Conservation (phyloP, 495 filamentous ascomycete genomes). For the Tuber magnatum region DNA sequence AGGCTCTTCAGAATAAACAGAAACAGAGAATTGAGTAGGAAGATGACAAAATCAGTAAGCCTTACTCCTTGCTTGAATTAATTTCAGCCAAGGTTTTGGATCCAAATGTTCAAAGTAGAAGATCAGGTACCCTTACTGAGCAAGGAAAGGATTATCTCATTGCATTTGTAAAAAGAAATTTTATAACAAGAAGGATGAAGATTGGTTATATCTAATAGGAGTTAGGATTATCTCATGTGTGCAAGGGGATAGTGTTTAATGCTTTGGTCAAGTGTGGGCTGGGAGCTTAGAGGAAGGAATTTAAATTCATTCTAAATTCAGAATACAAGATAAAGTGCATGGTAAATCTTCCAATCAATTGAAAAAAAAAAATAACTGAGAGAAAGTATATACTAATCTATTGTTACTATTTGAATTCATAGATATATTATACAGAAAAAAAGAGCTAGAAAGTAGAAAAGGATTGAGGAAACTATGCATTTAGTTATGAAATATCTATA, state of each 20-base stretch:
- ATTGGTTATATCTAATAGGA: not conserved
- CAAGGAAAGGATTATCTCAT: not conserved
- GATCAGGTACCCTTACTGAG: not conserved
- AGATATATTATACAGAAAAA: no score
- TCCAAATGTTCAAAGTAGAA: not conserved
- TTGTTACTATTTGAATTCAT: no score
- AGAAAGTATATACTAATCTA: no score
- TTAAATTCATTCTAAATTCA: constrained; percentile 7
- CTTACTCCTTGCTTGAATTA: not conserved
- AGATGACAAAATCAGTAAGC: no score
- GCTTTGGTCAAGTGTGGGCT: not conserved
- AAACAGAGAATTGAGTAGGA: no score
- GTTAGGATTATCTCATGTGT: not conserved
- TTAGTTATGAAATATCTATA: no score
- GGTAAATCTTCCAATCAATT: no score
- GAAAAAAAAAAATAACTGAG: not conserved
- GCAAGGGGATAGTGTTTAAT: not conserved
- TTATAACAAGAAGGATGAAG: constrained; percentile 1
- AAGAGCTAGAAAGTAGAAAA: no score
- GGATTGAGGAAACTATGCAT: no score
- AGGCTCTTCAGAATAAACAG: not conserved
- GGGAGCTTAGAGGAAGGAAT: not conserved
- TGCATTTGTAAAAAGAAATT: not conserved
- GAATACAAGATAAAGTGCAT: not conserved
- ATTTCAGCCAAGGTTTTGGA: not conserved